Evolutionary conservation across 2,329 filamentous ascomycete species (phyloP), one percentile per base, ranked within the genome.

Genomic region (Pyrenophora seminiperda): DNA sequence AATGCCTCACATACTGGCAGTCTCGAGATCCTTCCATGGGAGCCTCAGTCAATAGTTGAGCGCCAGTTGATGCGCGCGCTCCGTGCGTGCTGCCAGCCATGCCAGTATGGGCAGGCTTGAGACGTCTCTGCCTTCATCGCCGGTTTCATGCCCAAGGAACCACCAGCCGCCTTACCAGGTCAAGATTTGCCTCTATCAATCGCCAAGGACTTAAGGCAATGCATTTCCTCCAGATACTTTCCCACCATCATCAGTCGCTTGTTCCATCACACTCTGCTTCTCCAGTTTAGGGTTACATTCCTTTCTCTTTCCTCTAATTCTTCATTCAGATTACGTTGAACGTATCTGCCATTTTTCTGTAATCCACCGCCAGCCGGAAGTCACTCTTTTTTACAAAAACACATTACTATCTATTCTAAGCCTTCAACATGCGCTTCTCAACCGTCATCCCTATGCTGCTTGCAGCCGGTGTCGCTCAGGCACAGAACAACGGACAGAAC

Each of bases 251-350:
- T 67, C 68, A 62, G 59, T 68, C 62, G 62, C 56, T 66, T 62
- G 50, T 63, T 61, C 55, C 54, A 55, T 54, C 54, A 56, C 58
- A 59, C 44, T 61, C 42, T 51, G 62, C 63, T 61, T 59, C 58
- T 58, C 57, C 63, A 59, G 50, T 71, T 61, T 68, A 69, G 68
- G 70, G 67, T 73, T 73, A 73, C 71, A 60, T 72, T 74, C 72
- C 68, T 74, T 74, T 73, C 47, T 72, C 47, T 61, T 66, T 58
- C 58, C 61, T 68, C 67, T 66, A 65, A 66, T 72, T 62, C 55
- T 66, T 63, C 65, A 53, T 52, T 44, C 66, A 70, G 71, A 68
- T 65, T 53, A 72, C 72, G 72, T 74, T 74, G 72, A 74, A 65
- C 72, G 72, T 74, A 63, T 73, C 70, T 73, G 61, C 38, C 30